Evolutionary conservation across 768 basidiomycete genomes (phyloP).

Genomic region (Termitomyces sp.): DNA sequence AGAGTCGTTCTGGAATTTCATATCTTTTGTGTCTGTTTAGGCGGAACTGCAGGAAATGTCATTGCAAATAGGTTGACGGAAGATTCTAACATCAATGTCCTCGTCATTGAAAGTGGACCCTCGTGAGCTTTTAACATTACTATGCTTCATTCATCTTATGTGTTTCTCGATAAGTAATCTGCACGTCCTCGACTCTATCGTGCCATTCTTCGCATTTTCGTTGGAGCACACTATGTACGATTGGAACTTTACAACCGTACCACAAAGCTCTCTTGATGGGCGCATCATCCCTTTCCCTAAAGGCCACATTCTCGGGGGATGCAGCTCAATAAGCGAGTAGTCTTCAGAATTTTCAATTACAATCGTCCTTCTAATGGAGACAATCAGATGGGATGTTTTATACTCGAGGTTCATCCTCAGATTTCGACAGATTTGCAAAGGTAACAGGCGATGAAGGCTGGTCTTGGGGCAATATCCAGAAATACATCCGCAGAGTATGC

Average conservation of each 20-base stretch:
- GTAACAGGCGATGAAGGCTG: slow-evolving; percentile 22
- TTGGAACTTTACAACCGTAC: slow-evolving; percentile 26
- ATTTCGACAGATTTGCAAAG: slow-evolving; percentile 21
- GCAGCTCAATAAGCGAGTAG: slow-evolving; percentile 23
- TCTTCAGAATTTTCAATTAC: not conserved
- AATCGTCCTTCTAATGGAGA: not conserved
- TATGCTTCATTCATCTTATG: not conserved
- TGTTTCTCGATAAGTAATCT: slow-evolving; percentile 13
- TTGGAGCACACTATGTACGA: slow-evolving; percentile 18
- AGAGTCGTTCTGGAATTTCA: not conserved
- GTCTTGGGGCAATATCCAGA: slow-evolving; percentile 22
- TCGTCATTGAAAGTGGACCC: not conserved
- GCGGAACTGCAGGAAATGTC: not conserved
- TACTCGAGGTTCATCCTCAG: slow-evolving; percentile 20
- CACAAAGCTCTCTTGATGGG: slow-evolving; percentile 19
- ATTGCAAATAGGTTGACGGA: not conserved
- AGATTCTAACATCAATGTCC: not conserved
- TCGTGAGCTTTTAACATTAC: not conserved
- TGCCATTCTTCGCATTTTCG: slow-evolving; percentile 17
- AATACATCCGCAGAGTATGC: slow-evolving; percentile 4
- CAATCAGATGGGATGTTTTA: slow-evolving; percentile 19
- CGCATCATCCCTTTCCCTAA: slow-evolving; percentile 15
- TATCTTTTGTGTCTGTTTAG: not conserved
- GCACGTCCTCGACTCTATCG: slow-evolving; percentile 16
- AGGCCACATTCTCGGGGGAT: slow-evolving; percentile 26